These are phyloP conservation scores for Dalbergia cultrata DNA, from an alignment of 306 rosid genomes.

Conservation along the genomic window DNA sequence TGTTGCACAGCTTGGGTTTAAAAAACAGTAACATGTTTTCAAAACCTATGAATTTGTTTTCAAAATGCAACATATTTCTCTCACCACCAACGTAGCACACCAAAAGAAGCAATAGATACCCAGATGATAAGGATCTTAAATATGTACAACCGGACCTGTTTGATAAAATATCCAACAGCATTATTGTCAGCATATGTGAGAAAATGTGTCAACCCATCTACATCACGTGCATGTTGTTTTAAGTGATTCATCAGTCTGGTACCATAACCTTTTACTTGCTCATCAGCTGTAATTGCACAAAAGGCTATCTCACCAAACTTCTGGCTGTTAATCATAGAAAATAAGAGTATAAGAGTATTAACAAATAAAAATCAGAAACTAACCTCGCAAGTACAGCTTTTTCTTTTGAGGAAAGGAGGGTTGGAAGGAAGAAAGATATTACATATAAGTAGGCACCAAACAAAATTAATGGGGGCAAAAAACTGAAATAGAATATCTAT, in stretches of 20 bases:
- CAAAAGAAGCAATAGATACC: constrained; percentile 25
- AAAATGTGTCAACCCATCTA: constrained; percentile 96
- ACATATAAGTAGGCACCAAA: constrained; percentile 23
- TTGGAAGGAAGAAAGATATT: neutral
- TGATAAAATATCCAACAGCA: constrained; percentile 97
- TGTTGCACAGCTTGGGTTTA: neutral
- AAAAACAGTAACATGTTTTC: neutral
- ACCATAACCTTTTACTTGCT: constrained; percentile 98
- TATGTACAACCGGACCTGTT: constrained; percentile 73
- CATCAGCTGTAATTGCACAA: constrained; percentile 96
- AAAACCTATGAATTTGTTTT: constrained; percentile 11
- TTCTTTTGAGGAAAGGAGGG: no score
- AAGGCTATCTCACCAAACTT: constrained; percentile 95
- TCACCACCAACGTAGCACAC: constrained; percentile 5
- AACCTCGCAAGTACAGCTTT: neutral
- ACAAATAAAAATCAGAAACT: constrained; percentile 14
- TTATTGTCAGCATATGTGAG: constrained; percentile 98
- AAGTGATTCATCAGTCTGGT: constrained; percentile 98
- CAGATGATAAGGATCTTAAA: constrained; percentile 30
- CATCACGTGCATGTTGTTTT: constrained; percentile 90
- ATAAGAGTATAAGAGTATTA: constrained; percentile 41
- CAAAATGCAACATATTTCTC: constrained; percentile 33
- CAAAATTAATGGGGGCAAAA: constrained; percentile 27
- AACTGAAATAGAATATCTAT: constrained; percentile 11
- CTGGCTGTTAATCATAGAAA: constrained; percentile 65